Evolutionary conservation across 129 eudicot species (phyloP).

Genomic region (Erigeron canadensis): DNA sequence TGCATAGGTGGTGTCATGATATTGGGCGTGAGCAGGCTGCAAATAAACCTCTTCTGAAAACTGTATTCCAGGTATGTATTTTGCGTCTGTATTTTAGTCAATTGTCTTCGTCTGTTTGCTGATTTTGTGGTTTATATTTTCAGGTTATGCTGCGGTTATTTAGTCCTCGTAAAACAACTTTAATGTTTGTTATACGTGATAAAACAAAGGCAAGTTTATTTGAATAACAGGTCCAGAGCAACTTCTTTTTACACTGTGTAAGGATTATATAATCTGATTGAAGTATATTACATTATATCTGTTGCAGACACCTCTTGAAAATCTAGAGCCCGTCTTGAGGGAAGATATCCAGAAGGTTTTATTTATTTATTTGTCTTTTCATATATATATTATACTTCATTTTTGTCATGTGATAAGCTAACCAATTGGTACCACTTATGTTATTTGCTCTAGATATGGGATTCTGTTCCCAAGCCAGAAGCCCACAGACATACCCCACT

Average conservation of each 20-base stretch:
- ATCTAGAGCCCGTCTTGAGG: slow-evolving; percentile 88
- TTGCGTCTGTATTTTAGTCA: neutral
- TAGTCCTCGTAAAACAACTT: slow-evolving; percentile 98
- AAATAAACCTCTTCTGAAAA: slow-evolving; percentile 86
- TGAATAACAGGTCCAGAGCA: neutral
- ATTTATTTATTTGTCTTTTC: neutral
- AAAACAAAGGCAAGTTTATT: slow-evolving; percentile 75
- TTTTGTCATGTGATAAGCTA: slow-evolving; percentile 7
- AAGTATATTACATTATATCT: slow-evolving; percentile 12
- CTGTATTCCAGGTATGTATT: slow-evolving; percentile 71
- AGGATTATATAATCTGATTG: slow-evolving; percentile 14
- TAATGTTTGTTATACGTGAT: slow-evolving; percentile 97
- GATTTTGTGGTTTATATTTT: slow-evolving; percentile 17
- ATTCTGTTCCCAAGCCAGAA: slow-evolving; percentile 95
- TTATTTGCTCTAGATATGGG: slow-evolving; percentile 74
- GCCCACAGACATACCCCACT: slow-evolving; percentile 93
- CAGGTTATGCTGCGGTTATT: slow-evolving; percentile 99
- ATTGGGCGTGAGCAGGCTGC: slow-evolving; percentile 99
- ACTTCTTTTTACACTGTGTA: neutral
- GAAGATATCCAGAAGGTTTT: slow-evolving; percentile 95
- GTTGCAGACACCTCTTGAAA: slow-evolving; percentile 86
- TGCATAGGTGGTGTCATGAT: slow-evolving; percentile 83
- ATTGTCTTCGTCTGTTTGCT: neutral
- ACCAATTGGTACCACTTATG: neutral
- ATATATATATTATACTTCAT: neutral